phyloP scores from a whole-genome alignment of 2,329 filamentous ascomycete species.

The Paraconiothyrium brasiliense region DNA sequence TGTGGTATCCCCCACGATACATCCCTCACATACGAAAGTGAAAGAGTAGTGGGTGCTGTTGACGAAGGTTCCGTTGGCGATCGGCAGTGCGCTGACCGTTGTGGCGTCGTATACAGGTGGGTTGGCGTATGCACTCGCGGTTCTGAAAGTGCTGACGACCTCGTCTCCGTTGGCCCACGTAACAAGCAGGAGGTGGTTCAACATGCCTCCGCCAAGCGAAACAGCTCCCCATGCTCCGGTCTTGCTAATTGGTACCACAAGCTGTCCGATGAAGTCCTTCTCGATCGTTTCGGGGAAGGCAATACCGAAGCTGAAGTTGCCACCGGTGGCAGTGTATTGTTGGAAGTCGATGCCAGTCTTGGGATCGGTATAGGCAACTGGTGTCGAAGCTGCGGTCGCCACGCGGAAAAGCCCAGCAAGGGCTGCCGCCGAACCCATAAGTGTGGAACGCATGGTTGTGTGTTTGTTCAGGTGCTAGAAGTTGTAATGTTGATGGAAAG shows the following conservation, averaged over 20 bases:
- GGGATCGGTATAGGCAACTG: slow-evolving; percentile 25
- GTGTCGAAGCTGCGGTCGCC: slow-evolving; percentile 16
- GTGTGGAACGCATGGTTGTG: slow-evolving; percentile 21
- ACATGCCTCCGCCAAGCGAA: slow-evolving; percentile 12
- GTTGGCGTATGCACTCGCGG: slow-evolving; percentile 8
- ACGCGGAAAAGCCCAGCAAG: slow-evolving; percentile 21
- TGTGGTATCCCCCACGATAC: slow-evolving; percentile 6
- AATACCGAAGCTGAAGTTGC: slow-evolving; percentile 20
- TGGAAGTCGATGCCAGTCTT: slow-evolving; percentile 26
- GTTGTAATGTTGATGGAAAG: slow-evolving; percentile 5
- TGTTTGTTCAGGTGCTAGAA: slow-evolving; percentile 8
- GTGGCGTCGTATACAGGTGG: slow-evolving; percentile 12
- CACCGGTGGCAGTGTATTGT: slow-evolving; percentile 17
- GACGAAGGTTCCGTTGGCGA: slow-evolving; percentile 11
- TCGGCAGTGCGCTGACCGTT: slow-evolving; percentile 3
- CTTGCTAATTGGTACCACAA: slow-evolving; percentile 21
- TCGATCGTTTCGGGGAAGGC: slow-evolving; percentile 21
- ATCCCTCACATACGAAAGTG: slow-evolving; percentile 12
- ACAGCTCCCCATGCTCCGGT: slow-evolving; percentile 10
- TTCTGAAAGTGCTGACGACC: slow-evolving; percentile 11
- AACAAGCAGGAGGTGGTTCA: slow-evolving; percentile 12
- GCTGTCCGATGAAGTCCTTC: slow-evolving; percentile 23
- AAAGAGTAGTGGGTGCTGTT: slow-evolving; percentile 13
- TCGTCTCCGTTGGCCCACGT: slow-evolving; percentile 11
- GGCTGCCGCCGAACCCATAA: slow-evolving; percentile 23